phyloP scores from a whole-genome alignment of 2,329 filamentous ascomycete species.

The Capronia coronata region DNA sequence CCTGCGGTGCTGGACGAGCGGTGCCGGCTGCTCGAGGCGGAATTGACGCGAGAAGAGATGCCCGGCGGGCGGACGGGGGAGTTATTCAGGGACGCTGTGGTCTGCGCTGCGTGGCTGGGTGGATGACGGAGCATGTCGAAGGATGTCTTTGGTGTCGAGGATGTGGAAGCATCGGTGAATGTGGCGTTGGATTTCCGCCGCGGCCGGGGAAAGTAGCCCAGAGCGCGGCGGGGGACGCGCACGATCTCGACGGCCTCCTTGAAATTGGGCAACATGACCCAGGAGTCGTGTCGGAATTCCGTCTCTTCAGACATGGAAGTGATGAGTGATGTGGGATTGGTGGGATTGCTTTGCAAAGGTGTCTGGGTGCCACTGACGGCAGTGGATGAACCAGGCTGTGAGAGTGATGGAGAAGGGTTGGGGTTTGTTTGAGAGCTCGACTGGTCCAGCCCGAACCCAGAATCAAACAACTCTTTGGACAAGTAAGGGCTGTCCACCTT shows the following conservation, averaged over 20 bases:
- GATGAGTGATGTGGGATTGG: constrained; percentile 15
- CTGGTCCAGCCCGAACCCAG: constrained; percentile 3
- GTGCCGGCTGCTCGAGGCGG: constrained; percentile 20
- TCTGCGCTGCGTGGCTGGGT: constrained; percentile 29
- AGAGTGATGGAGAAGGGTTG: neutral
- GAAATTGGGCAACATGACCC: constrained; percentile 72
- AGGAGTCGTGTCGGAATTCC: constrained; percentile 80
- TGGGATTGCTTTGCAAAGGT: constrained; percentile 1
- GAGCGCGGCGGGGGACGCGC: constrained; percentile 67
- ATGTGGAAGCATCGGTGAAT: constrained; percentile 49
- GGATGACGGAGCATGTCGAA: constrained; percentile 30
- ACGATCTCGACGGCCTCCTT: constrained; percentile 73
- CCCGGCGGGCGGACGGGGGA: constrained; percentile 34
- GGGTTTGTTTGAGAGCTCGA: neutral
- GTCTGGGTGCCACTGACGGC: constrained; percentile 2
- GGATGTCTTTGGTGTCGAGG: constrained; percentile 27
- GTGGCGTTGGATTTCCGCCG: constrained; percentile 71
- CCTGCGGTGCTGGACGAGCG: constrained; percentile 31
- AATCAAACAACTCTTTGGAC: constrained; percentile 18
- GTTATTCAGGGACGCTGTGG: constrained; percentile 31
- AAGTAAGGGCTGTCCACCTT: constrained; percentile 27
- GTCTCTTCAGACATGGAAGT: constrained; percentile 42
- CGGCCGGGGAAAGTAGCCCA: constrained; percentile 88
- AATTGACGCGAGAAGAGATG: constrained; percentile 26
- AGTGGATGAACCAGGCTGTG: neutral